Conservation (phyloP, 2,329 filamentous ascomycete species). For the Graphium sp. region DNA sequence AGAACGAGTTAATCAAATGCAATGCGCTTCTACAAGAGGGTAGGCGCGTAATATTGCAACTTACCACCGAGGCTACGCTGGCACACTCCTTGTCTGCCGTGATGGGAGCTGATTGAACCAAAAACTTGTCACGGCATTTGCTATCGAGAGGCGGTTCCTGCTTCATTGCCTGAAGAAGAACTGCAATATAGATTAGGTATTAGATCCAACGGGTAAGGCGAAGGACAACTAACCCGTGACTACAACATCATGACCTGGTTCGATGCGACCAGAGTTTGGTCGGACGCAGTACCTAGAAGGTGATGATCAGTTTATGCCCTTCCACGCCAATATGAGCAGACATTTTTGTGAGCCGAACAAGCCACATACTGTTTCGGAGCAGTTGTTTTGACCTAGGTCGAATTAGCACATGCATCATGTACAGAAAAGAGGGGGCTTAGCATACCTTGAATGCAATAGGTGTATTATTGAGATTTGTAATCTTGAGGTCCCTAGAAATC, state of each 20-base stretch:
- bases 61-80: conserved; percentile 66
- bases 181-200: conserved; percentile 22
- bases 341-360: conserved; percentile 2
- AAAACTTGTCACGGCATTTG: conserved; percentile 93
- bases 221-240: conserved; percentile 55
- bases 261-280: conserved; percentile 91
- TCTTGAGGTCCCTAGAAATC: conserved; percentile 46
- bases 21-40: background rate
- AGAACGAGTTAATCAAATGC: conserved; percentile 5
- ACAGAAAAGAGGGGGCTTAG: conserved; percentile 1
- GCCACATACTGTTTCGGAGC: conserved; percentile 83
- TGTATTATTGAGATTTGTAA: conserved; percentile 44
- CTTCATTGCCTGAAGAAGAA: conserved; percentile 96
- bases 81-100: conserved; percentile 69
- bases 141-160: conserved; percentile 72
- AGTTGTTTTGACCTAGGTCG: conserved; percentile 81
- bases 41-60: conserved; percentile 13
- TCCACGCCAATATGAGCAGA: conserved; percentile 7
- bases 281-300: conserved; percentile 77
- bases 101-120: conserved; percentile 82
- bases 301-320: conserved; percentile 7
- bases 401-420: no score
- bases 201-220: background rate
- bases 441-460: conserved; percentile 56
- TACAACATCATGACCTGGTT: conserved; percentile 76